These are phyloP conservation scores for Thuidium tamariscinum DNA, from an alignment of 225 moss, liverwort and hornwort species.

Conservation along the genomic window DNA sequence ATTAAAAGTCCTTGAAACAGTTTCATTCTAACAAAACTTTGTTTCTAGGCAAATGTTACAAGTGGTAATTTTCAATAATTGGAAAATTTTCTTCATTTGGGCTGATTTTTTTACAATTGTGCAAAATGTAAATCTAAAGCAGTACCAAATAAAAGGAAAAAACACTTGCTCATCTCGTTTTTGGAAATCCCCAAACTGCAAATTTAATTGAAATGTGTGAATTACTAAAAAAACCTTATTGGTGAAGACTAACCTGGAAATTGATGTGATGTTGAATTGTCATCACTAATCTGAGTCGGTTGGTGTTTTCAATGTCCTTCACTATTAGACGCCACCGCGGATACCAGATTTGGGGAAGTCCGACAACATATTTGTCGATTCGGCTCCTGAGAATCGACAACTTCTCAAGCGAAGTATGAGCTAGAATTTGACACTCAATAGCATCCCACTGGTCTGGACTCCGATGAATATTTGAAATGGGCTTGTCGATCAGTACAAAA, in stretches of 20 bases:
- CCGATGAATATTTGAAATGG: conserved; percentile 67
- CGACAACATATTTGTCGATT: conserved; percentile 58
- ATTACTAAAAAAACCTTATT: not conserved
- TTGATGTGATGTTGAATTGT: conserved; percentile 77
- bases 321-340: conserved; percentile 60
- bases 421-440: conserved; percentile 67
- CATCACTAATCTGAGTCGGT: conserved; percentile 50
- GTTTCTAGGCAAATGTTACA: too few relatives aligned
- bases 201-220: not conserved
- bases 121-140: not conserved
- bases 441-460: conserved; percentile 91
- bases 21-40: not conserved
- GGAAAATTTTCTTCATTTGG: not conserved
- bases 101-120: not conserved
- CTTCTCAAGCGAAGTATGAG: conserved; percentile 54
- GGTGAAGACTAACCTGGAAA: conserved; percentile 33
- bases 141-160: not conserved
- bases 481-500: conserved; percentile 57
- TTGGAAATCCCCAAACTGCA: not conserved
- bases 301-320: conserved; percentile 77
- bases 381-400: conserved; percentile 44
- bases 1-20: not conserved
- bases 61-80: not conserved
- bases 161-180: not conserved
- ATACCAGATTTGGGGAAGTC: conserved; percentile 81